A percentile compares a stretch with the other conserved stretches of the same genome.
Conservation (phyloP, 2,329 filamentous ascomycete species). For the Colletotrichum neosansevieriae region DNA sequence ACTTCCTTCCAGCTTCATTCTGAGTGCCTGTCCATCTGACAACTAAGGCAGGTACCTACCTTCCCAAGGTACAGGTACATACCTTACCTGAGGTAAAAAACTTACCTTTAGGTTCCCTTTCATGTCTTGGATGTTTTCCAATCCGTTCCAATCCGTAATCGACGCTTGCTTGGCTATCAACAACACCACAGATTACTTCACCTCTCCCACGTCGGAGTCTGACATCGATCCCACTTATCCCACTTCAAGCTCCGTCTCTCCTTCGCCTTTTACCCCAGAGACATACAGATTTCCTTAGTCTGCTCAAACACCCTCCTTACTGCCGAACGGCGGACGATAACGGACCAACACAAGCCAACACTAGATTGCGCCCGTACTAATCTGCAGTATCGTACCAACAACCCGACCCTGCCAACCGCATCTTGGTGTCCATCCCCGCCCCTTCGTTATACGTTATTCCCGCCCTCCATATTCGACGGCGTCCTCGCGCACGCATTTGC, state of each 20-base stretch:
- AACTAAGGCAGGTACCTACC: too few species aligned
- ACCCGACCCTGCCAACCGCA: neutral
- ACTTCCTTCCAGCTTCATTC: too few species aligned
- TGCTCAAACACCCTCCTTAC: neutral
- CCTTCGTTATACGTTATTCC: neutral
- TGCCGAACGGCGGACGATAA: neutral
- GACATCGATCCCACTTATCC: slow-evolving; percentile 8
- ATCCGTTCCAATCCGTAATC: slow-evolving; percentile 1
- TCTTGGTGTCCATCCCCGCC: slow-evolving; percentile 25
- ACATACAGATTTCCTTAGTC: slow-evolving; percentile 15
- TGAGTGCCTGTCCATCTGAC: too few species aligned
- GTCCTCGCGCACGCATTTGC: slow-evolving; percentile 15
- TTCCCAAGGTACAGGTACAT: too few species aligned
- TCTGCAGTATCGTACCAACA: neutral
- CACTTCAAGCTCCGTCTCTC: slow-evolving; percentile 12
- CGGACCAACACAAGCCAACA: neutral
- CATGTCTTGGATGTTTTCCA: slow-evolving; percentile 7
- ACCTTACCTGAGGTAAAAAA: too few species aligned
- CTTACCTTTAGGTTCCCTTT: neutral
- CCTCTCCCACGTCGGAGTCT: slow-evolving; percentile 1
- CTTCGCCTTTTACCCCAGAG: slow-evolving; percentile 17
- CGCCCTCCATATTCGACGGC: slow-evolving; percentile 8
- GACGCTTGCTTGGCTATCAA: neutral
- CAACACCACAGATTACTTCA: neutral
- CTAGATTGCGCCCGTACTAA: slow-evolving; percentile 8